Conservation (phyloP, 805 yeast genomes). For the Candida easanensis region DNA sequence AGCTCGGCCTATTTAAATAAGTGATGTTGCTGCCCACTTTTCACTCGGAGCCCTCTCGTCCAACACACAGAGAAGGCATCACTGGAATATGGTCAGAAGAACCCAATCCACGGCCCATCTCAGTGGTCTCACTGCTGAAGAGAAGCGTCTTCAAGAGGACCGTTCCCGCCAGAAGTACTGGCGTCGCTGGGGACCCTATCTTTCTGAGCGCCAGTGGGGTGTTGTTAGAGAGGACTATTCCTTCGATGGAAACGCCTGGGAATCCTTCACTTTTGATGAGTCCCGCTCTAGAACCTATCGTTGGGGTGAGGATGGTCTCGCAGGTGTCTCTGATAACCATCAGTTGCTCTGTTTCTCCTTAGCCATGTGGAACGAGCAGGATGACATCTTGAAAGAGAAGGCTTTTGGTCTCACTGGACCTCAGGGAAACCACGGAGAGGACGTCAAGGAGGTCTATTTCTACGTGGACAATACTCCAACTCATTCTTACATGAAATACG, state of each 20-base stretch:
- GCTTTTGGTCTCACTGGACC: slow-evolving; percentile 87
- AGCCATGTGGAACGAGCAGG: slow-evolving; percentile 91
- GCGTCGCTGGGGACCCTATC: slow-evolving; percentile 90
- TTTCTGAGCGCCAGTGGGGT: slow-evolving; percentile 82
- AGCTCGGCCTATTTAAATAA: not conserved
- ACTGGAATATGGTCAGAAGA: slow-evolving; percentile 23
- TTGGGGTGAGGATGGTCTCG: slow-evolving; percentile 96
- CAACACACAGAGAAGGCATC: too few species aligned
- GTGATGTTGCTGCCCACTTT: not conserved
- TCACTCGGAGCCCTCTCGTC: too few species aligned
- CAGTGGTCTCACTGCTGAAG: slow-evolving; percentile 32
- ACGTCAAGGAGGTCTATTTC: slow-evolving; percentile 81
- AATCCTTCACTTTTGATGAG: slow-evolving; percentile 80
- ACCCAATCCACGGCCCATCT: slow-evolving; percentile 25
- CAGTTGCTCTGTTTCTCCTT: slow-evolving; percentile 73
- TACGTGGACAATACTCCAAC: slow-evolving; percentile 91
- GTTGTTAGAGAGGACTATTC: slow-evolving; percentile 88
- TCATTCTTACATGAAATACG: slow-evolving; percentile 86
- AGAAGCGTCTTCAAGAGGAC: slow-evolving; percentile 34
- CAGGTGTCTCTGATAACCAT: slow-evolving; percentile 84
- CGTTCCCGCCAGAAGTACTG: slow-evolving; percentile 49
- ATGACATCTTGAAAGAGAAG: slow-evolving; percentile 79
- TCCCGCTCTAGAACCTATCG: slow-evolving; percentile 78
- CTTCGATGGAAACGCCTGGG: slow-evolving; percentile 86
- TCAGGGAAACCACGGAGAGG: slow-evolving; percentile 96